A percentile compares a stretch with the other conserved stretches of the same genome.
Evolutionary conservation across 306 rosid genomes (phyloP).

Genomic region (Begonia fuchsioides): DNA sequence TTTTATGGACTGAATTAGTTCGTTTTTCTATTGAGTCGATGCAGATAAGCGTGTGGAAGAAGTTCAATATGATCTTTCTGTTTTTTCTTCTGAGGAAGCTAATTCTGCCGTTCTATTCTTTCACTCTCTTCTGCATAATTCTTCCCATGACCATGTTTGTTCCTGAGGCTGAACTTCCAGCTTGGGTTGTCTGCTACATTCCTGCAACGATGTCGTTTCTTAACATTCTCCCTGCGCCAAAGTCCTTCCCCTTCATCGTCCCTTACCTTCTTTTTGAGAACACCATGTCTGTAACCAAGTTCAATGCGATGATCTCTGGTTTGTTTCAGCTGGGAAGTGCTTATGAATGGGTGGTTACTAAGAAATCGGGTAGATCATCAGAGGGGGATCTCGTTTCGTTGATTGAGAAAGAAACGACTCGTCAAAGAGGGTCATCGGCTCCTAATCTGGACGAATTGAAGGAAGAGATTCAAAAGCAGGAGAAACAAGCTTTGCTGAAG

Average conservation of each 20-base stretch:
- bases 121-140: conserved; percentile 69
- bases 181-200: conserved; percentile 65
- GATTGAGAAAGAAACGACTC: conserved; percentile 27
- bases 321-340: conserved; percentile 67
- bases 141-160: conserved; percentile 75
- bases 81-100: conserved; percentile 65
- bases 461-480: conserved; percentile 8
- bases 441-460: conserved; percentile 6
- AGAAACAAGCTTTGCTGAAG: conserved; percentile 1
- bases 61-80: conserved; percentile 46
- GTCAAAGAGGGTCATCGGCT: conserved; percentile 14
- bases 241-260: conserved; percentile 63
- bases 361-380: conserved; percentile 57
- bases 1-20: too few relatives aligned
- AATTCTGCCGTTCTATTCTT: conserved; percentile 71
- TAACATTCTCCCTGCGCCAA: conserved; percentile 61
- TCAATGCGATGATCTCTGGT: conserved; percentile 70
- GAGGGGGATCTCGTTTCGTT: conserved; percentile 47
- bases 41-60: conserved; percentile 56
- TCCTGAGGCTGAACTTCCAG: conserved; percentile 68
- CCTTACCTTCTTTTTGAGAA: conserved; percentile 67
- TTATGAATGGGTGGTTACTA: conserved; percentile 65
- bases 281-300: conserved; percentile 72
- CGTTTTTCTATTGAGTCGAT: conserved; percentile 6
- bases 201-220: conserved; percentile 65